Conservation (phyloP, 2,329 filamentous ascomycete species). For the Penicillium freii region DNA sequence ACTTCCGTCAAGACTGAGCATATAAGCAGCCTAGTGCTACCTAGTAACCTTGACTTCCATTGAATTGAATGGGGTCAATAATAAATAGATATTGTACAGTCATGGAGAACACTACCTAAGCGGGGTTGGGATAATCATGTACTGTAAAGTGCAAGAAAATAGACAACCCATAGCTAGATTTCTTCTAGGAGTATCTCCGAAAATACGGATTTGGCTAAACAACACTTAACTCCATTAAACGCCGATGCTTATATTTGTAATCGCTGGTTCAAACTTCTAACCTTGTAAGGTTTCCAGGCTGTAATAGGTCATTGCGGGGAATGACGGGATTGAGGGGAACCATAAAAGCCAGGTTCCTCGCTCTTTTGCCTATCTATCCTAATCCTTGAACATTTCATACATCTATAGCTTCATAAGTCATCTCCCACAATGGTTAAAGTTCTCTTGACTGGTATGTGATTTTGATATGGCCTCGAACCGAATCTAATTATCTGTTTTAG, state of each 20-base stretch:
- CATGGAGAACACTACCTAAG: not conserved
- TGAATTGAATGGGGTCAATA: not conserved
- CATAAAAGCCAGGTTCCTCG: conserved; percentile 20
- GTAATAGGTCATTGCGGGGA: conserved; percentile 3
- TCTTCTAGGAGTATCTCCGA: not conserved
- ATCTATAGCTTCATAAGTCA: not conserved
- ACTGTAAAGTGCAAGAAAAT: not conserved
- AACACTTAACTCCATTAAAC: not conserved
- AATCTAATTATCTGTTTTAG: conserved; percentile 31
- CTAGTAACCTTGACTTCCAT: not conserved
- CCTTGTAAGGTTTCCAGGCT: not conserved
- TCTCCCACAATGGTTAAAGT: conserved; percentile 39
- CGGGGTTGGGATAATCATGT: not conserved
- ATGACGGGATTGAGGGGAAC: conserved; percentile 26
- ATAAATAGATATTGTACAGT: not conserved
- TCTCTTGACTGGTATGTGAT: conserved; percentile 36
- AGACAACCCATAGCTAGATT: not conserved
- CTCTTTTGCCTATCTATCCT: not conserved
- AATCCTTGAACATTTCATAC: not conserved
- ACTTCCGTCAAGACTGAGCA: not conserved
- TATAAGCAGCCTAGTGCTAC: not conserved
- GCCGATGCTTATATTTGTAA: conserved; percentile 18
- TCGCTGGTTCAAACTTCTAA: not conserved
- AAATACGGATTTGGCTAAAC: not conserved
- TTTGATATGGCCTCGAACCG: conserved; percentile 34